Evolutionary conservation across 2,329 filamentous ascomycete genomes (phyloP), one percentile per base, ranked within the genome.

Genomic region (Colletotrichum liriopes): DNA sequence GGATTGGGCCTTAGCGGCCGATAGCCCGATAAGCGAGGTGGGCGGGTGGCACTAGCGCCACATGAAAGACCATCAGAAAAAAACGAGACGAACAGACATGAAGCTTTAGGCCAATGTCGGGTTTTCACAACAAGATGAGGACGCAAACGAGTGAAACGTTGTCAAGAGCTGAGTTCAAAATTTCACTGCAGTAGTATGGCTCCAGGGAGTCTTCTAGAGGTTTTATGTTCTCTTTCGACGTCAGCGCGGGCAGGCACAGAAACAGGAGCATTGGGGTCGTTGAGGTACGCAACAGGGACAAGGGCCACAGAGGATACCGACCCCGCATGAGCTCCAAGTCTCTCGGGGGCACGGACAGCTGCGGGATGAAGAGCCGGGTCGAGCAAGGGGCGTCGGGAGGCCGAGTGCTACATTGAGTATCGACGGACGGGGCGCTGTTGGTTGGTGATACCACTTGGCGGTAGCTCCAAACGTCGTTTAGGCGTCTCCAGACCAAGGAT

Each of bases 291-390:
- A 45, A 39, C 70, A 72, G 41, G 70, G 70, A 65, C 66, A 72
- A 65, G 70, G 70, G 65, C 67, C 61, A 52, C 52, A 60, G 60
- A 29, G 41, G 45, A 41, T 54, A 29, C 60, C 65, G 54, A 60
- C 70, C 70, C 65, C 70, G 70, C 70, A 72, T 60, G 60, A 72
- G 70, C 70, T 72, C 35, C 52, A 69, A 52, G 43, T 26, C 58
- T 41, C 37, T 58, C 65, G 59, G 65, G 56, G 14, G 70, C 70
- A 72, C 65, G 54, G 70, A 72, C 65, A 62, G 49, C 59, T 41
- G 54, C 70, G 70, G 59, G 37, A 70, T 61, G 54, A 70, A 60
- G 56, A 72, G 60, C 37, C 59, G 39, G 69, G 59, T 69, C 58
- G 60, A 55, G 65, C 60, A 63, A 72, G 59, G 59, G 59, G 60